Evolutionary conservation across 2,329 filamentous ascomycete genomes (phyloP).

Genomic region (Basipetospora chlamydospora): DNA sequence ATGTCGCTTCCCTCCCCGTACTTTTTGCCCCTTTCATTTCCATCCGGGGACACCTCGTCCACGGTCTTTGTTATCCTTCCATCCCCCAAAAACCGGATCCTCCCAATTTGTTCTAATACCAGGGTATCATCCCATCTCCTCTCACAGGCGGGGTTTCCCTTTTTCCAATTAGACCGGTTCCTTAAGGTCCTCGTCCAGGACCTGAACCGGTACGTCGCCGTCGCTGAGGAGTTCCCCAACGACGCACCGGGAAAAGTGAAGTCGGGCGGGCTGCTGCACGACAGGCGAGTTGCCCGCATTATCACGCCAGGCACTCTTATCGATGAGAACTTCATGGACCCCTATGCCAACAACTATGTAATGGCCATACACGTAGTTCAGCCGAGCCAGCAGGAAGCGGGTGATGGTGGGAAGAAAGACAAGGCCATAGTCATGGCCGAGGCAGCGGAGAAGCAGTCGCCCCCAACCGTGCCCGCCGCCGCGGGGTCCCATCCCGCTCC

Average conservation of each 20-base stretch:
- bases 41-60: no score
- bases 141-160: conserved; percentile 72
- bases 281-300: conserved; percentile 71
- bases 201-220: conserved; percentile 76
- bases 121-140: conserved; percentile 1
- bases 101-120: conserved; percentile 1
- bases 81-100: no score
- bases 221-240: conserved; percentile 84
- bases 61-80: no score
- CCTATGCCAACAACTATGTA: conserved; percentile 84
- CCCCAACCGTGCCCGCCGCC: neutral
- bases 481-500: neutral
- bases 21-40: neutral
- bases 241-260: conserved; percentile 54
- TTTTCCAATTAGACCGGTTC: conserved; percentile 82
- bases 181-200: conserved; percentile 90
- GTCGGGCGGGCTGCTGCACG: conserved; percentile 66
- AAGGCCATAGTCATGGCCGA: neutral
- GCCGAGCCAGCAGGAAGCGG: neutral
- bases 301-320: conserved; percentile 92
- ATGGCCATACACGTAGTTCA: conserved; percentile 56
- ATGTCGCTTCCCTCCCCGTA: conserved; percentile 10
- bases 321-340: conserved; percentile 94
- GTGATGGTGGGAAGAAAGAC: neutral
- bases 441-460: neutral